A percentile compares a stretch with the other conserved stretches of the same genome.
These are phyloP conservation scores for Boletus mariae DNA, from an alignment of 1,284 basidiomycete species.

Conservation along the genomic window DNA sequence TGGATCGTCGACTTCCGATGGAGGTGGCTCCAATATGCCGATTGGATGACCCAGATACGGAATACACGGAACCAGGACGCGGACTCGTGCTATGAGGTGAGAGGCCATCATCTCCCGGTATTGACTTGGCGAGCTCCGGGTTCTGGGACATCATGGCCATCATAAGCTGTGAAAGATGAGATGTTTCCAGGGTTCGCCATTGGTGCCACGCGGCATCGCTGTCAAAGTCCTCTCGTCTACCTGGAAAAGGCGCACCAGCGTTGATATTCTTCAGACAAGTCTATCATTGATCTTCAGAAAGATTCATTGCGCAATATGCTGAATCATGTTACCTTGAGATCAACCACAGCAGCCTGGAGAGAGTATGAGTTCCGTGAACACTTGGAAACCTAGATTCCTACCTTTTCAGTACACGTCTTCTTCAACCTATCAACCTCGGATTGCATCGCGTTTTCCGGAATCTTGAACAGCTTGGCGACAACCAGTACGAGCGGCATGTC, in stretches of 20 bases:
- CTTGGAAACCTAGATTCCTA: slow-evolving; percentile 26
- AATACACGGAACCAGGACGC: slow-evolving; percentile 59
- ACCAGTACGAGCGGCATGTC: slow-evolving; percentile 78
- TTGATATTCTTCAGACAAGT: slow-evolving; percentile 91
- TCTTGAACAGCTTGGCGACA: slow-evolving; percentile 73
- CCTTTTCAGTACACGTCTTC: slow-evolving; percentile 78
- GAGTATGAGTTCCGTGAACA: slow-evolving; percentile 10
- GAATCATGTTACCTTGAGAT: slow-evolving; percentile 64
- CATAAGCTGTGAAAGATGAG: slow-evolving; percentile 84
- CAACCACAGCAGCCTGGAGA: slow-evolving; percentile 73
- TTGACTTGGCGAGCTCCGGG: slow-evolving; percentile 82
- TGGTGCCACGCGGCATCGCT: slow-evolving; percentile 77
- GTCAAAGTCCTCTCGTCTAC: slow-evolving; percentile 82
- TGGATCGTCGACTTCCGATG: slow-evolving; percentile 61
- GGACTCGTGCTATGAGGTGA: slow-evolving; percentile 38
- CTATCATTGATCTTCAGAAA: slow-evolving; percentile 29
- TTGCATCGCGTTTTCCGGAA: slow-evolving; percentile 65
- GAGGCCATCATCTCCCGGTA: slow-evolving; percentile 50
- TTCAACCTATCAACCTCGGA: slow-evolving; percentile 71
- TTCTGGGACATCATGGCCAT: slow-evolving; percentile 84
- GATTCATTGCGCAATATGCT: background rate
- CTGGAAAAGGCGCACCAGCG: slow-evolving; percentile 80
- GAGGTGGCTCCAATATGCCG: slow-evolving; percentile 48
- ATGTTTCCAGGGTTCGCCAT: slow-evolving; percentile 84
- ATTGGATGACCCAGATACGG: slow-evolving; percentile 34